Conservation (phyloP, 1,139 yeast genomes). For the Pichia sp. region DNA sequence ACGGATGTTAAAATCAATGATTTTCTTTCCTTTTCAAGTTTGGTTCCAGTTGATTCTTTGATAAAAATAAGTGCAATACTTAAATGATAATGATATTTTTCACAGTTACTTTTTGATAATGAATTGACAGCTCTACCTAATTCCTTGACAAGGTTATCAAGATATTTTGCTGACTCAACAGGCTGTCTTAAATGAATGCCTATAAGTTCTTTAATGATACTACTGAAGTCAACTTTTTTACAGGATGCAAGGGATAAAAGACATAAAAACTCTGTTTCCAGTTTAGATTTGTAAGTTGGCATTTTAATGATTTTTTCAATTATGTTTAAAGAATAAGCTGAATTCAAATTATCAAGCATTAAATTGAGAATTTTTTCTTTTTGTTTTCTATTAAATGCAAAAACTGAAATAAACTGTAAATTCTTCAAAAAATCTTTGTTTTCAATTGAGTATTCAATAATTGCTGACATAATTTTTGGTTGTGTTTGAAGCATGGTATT, state of each 20-base stretch:
- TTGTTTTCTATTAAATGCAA: conserved; percentile 40
- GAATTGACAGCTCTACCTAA: neutral
- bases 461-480: conserved; percentile 26
- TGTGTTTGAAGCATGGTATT: conserved; percentile 43
- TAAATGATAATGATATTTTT: neutral
- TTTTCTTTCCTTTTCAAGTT: neutral
- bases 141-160: conserved; percentile 1
- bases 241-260: conserved; percentile 25
- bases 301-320: conserved; percentile 37
- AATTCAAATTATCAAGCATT: conserved; percentile 24
- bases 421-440: conserved; percentile 9
- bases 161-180: conserved; percentile 8
- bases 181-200: conserved; percentile 19
- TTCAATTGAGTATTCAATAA: conserved; percentile 26
- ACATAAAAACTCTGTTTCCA: conserved; percentile 40
- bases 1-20: neutral
- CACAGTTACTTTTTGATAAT: neutral
- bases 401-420: conserved; percentile 39
- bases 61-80: conserved; percentile 2
- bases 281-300: conserved; percentile 46
- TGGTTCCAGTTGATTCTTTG: neutral
- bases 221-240: conserved; percentile 10
- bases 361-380: conserved; percentile 38
- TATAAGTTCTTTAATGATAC: conserved; percentile 17
- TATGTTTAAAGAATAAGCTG: conserved; percentile 15